These are phyloP conservation scores for Xenoacremonium recifei DNA, from an alignment of 2,329 filamentous ascomycete genomes.

Conservation along the genomic window DNA sequence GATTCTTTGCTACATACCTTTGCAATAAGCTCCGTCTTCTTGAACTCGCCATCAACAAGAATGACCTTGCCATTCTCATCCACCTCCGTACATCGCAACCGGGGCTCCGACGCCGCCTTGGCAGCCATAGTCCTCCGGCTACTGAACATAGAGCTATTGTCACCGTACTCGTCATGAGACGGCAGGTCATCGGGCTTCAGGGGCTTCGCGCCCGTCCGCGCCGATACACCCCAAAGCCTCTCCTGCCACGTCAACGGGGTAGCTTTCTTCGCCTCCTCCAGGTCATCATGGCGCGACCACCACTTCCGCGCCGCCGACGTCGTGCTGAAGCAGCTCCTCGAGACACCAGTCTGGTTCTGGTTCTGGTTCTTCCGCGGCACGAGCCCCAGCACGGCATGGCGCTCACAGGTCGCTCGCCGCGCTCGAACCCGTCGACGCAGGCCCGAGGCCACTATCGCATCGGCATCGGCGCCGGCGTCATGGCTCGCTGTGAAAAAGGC, in stretches of 20 bases:
- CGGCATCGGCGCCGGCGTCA: not conserved
- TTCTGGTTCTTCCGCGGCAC: constrained; percentile 13
- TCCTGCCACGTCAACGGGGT: constrained; percentile 45
- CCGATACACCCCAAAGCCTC: constrained; percentile 44
- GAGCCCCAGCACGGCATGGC: constrained; percentile 20
- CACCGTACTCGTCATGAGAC: constrained; percentile 55
- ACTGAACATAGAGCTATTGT: constrained; percentile 59
- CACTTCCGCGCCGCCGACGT: constrained; percentile 20
- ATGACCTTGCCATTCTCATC: constrained; percentile 91
- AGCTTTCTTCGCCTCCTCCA: constrained; percentile 14
- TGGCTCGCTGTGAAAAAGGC: constrained; percentile 48
- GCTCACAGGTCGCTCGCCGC: not conserved
- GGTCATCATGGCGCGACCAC: no score
- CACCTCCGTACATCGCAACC: constrained; percentile 90
- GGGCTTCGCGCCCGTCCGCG: constrained; percentile 37
- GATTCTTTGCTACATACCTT: no score
- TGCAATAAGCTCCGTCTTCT: constrained; percentile 94
- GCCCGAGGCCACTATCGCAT: constrained; percentile 3
- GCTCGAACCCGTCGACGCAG: not conserved
- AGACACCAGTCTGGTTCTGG: constrained; percentile 7
- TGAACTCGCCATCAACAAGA: constrained; percentile 91
- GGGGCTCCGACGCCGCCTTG: constrained; percentile 80
- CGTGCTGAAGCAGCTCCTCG: constrained; percentile 29
- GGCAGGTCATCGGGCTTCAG: constrained; percentile 60
- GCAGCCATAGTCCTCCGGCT: constrained; percentile 67